Base-by-base conservation (phyloP, 2,329 filamentous ascomycete genomes). In the Tolypocladium endophyticum region DNA sequence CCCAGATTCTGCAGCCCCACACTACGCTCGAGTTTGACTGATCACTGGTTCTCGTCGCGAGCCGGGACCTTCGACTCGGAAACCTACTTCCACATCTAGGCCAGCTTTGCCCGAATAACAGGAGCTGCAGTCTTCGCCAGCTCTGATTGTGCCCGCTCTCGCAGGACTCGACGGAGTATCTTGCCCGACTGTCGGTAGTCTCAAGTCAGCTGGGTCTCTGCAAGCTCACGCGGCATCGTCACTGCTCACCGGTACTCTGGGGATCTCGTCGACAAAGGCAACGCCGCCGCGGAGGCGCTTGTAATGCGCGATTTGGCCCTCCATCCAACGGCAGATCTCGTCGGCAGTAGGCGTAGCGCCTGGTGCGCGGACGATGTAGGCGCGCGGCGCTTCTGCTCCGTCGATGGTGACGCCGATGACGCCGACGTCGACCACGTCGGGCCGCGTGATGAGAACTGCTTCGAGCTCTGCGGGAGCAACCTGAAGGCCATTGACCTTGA, bases 401-500 rank as follows among this genome's bases (percentile, higher is more conserved):
- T 81, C 71, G 55, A 71, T 67, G 6, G 71, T 74, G n/a, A 86
- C 77, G 1, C 86, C 86, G 56, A 89, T 80, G 12, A 89, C 85
- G 7, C 84, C 86, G 23, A 77, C 86, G 69, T 89, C 87, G 59
- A 80, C 79, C 36, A 89, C 75, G 53, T 73, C 73, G 2, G 68
- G 65, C 28, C 73, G 69, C 58, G 76, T 68, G 12, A 77, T 66
- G 18, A 75, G 68, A 36, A 74, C 66, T 9, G 71, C 71, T 61
- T 75, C 73, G 5, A 75, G 67, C 61, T 81, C 82, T 2, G 82
- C 81, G 0, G 82, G 82, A 1, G 82, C 81, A 6, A 85, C 82
- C 66, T 85, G 82, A 65, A 80, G 77, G 11, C 81, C 82, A 64
- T 81, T 82, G 56, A 84, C 81, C 71, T 85, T 85, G 73, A 85